Evolutionary conservation across 371 early-diverging fungal species (phyloP).

Genomic region (Choanephora cucurbitarum): DNA sequence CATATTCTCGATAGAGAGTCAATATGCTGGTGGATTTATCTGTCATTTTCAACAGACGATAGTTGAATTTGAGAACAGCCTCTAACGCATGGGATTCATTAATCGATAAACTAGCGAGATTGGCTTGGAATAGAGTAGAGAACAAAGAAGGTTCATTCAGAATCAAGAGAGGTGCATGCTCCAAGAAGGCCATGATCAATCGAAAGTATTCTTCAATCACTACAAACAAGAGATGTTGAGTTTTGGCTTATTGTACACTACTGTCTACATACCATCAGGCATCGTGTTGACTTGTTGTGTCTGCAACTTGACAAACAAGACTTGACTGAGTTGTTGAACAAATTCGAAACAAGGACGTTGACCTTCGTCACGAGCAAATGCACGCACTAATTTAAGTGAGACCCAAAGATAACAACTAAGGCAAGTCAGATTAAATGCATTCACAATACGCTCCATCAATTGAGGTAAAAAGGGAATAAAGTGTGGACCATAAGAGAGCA

Average conservation of each 20-base stretch:
- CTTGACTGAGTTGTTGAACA: conserved; percentile 13
- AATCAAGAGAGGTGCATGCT: conserved; percentile 58
- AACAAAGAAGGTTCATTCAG: conserved; percentile 35
- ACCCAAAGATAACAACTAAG: conserved; percentile 82
- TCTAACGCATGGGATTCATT: conserved; percentile 63
- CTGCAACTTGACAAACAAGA: conserved; percentile 19
- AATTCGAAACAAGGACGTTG: conserved; percentile 17
- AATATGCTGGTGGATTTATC: conserved; percentile 10
- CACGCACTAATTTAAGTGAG: conserved; percentile 44
- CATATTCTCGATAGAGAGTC: conserved; percentile 38
- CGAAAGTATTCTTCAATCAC: conserved; percentile 75
- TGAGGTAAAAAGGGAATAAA: conserved; percentile 58
- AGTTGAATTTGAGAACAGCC: conserved; percentile 57
- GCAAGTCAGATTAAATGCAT: conserved; percentile 64
- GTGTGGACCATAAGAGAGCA: conserved; percentile 60
- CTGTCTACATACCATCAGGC: conserved; percentile 74
- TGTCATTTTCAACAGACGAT: conserved; percentile 24
- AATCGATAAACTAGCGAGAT: conserved; percentile 60
- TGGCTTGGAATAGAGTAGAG: conserved; percentile 63
- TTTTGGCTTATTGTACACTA: too few species aligned
- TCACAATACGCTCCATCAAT: conserved; percentile 57
- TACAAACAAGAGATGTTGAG: too few species aligned
- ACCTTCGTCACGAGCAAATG: conserved; percentile 23
- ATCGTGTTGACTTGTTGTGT: conserved; percentile 50
- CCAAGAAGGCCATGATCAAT: conserved; percentile 54